phyloP scores from a whole-genome alignment of 257 asterid genomes.

The Gentiana straminea region DNA sequence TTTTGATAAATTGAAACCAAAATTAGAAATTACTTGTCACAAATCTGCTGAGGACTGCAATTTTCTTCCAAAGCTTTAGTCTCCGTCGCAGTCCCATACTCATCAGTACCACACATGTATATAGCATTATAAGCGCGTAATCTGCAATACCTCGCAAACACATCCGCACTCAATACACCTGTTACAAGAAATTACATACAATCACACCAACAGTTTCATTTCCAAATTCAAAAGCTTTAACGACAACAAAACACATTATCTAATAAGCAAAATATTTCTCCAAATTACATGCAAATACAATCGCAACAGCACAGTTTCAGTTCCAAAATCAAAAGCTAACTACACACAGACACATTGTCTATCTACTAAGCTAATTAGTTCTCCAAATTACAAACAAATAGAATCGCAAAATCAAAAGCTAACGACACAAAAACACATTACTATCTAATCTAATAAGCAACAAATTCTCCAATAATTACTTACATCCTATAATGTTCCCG shows the following conservation, averaged over 20 bases:
- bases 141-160: conserved; percentile 81
- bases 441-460: neutral
- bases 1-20: no score
- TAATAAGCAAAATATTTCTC: neutral
- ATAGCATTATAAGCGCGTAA: conserved; percentile 66
- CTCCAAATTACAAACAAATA: neutral
- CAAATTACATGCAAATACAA: neutral
- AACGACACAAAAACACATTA: neutral
- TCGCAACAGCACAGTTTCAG: neutral
- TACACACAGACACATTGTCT: no score
- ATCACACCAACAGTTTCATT: neutral
- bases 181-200: conserved; percentile 7
- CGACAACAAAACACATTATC: no score
- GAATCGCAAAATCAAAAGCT: neutral
- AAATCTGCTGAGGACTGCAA: conserved; percentile 51
- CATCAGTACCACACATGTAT: conserved; percentile 94
- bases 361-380: neutral
- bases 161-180: conserved; percentile 99
- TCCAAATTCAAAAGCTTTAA: neutral
- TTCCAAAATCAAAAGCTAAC: neutral
- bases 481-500: conserved; percentile 95
- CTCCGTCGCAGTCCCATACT: conserved; percentile 97
- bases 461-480: conserved; percentile 2
- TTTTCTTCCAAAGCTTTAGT: conserved; percentile 94
- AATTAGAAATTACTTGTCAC: no score